Base-by-base conservation (phyloP, 768 basidiomycete species). In the Amanita inopinata region DNA sequence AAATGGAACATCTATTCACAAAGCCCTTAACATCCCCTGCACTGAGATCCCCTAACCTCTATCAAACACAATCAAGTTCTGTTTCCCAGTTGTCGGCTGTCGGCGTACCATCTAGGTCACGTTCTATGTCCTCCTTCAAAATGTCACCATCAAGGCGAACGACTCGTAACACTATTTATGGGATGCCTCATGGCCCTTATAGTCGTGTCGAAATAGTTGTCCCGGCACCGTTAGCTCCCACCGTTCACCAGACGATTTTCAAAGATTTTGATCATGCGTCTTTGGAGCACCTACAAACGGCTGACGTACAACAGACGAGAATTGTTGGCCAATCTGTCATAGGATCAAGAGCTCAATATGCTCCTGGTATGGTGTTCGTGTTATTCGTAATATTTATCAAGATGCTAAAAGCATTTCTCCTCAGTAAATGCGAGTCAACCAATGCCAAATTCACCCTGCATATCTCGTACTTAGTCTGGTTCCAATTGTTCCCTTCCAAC, bases 201-300 rank as follows among this genome's bases (percentile, higher is more conserved):
- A 80, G 67, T 54, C 69, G 69, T 42, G 60, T 86, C 40, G 74
- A 84, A 51, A 77, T 87, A 40, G 60, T 88, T 11, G 63, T 85
- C 3, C 85, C 85, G 0, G 58, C 73, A 1, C 84, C 83, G 1
- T 69, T 88, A 12, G 73, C 72, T 1, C 64, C 70, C 8, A 56
- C 56, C 30, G 56, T 25, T 25, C 20, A 33, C 10, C 40, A 40
- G 20, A 2, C 31, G 11, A 23, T 17, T 11, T 25, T 18, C 25
- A 5, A 6, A 6, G 25, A 39, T 28, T 10, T 14, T 19, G 18
- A 19, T 10, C 18, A 12, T 23, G 20, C 12, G 3, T 33, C 15
- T n/a, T 23, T 19, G 23, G 41, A 18, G 12, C 41, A 4, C 4
- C 23, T 23, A 9, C 41, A 46, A 5, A 51, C 45, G 24, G 31